Percentiles rank a stretch among this genome's conserved stretches.
phyloP scores from a whole-genome alignment of 176 grass and related monocot species.

The Paspalum notatum region DNA sequence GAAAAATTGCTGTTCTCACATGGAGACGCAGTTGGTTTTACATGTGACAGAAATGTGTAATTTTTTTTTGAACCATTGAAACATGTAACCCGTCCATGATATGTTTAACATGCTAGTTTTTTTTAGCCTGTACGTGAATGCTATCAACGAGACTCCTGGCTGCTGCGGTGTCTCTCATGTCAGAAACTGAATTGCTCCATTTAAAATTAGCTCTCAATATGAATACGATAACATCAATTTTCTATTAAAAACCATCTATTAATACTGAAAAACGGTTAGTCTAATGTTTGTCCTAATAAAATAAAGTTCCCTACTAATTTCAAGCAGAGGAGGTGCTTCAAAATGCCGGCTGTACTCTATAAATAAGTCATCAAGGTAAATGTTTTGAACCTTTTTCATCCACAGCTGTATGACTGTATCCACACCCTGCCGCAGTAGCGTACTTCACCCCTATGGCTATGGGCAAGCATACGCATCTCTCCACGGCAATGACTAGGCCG shows the following conservation, averaged over 20 bases:
- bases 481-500: too few species aligned
- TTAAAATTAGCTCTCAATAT: too few species aligned
- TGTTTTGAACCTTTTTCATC: not conserved
- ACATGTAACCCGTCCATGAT: conserved; percentile 1
- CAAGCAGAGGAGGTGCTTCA: too few species aligned
- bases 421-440: too few species aligned
- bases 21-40: not conserved
- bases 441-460: too few species aligned
- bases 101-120: conserved; percentile 4
- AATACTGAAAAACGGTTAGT: too few species aligned
- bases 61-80: not conserved
- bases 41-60: not conserved
- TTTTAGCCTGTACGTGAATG: not conserved
- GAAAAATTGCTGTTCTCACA: not conserved
- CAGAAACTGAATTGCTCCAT: not conserved
- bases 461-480: too few species aligned
- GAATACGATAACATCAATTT: too few species aligned
- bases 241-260: too few species aligned
- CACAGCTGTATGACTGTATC: too few species aligned
- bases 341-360: not conserved
- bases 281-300: too few species aligned
- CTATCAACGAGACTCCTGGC: not conserved
- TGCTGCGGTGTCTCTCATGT: not conserved
- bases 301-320: too few species aligned
- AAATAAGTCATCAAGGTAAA: not conserved